Percentiles rank a stretch among this genome's conserved stretches.
Evolutionary conservation across 306 rosid species (phyloP).

Genomic region (Ormosia semicastrata): DNA sequence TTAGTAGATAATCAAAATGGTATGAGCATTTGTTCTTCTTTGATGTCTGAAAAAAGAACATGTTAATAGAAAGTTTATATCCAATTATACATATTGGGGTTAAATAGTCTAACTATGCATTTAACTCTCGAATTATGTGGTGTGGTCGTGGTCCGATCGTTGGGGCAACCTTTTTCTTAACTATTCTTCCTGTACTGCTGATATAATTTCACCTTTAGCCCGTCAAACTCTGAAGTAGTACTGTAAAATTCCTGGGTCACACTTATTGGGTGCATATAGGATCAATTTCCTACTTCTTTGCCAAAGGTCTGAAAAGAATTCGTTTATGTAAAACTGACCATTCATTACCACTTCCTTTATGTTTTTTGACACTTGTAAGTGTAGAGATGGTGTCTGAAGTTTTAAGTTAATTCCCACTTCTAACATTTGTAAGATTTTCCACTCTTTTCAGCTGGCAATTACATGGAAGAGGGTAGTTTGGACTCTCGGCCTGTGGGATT

Average conservation of each 20-base stretch:
- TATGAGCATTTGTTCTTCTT: neutral
- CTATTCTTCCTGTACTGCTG: neutral
- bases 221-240: neutral
- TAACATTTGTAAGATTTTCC: conserved; percentile 3
- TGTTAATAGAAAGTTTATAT: neutral
- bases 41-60: neutral
- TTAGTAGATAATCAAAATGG: conserved; percentile 9
- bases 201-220: neutral
- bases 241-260: neutral
- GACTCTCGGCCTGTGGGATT: conserved; percentile 86
- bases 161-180: neutral
- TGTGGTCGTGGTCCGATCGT: neutral
- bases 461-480: conserved; percentile 71
- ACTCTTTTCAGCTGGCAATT: conserved; percentile 66
- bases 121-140: neutral
- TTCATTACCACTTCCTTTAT: neutral
- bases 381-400: conserved; percentile 9
- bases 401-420: neutral
- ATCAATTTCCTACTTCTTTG: neutral
- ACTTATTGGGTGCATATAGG: neutral
- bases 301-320: neutral
- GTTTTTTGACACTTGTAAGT: neutral
- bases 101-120: neutral
- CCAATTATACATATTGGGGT: neutral
- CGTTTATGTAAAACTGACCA: neutral